Evolutionary conservation across 331 rosid genomes (phyloP).

Genomic region (Malus hybrid): DNA sequence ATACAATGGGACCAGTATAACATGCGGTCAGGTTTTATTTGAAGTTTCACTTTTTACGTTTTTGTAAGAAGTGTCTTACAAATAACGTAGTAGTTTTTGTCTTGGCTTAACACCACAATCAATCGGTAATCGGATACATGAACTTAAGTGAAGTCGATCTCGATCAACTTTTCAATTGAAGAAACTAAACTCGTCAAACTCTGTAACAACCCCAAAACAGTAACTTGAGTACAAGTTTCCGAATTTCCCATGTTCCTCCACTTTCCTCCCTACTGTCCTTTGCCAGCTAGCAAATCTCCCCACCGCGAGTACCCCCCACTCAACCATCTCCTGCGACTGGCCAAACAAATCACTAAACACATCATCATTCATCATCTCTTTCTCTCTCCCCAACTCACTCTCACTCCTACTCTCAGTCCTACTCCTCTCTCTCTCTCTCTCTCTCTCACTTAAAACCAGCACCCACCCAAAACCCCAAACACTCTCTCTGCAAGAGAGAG

Average conservation of each 20-base stretch:
- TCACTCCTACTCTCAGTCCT: no score
- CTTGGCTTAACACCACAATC: no score
- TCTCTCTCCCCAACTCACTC: no score
- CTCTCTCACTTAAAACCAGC: not conserved
- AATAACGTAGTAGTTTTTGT: no score
- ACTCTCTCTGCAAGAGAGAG: not conserved
- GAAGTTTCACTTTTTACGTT: no score
- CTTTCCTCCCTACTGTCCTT: not conserved
- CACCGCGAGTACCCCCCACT: not conserved
- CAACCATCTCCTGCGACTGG: not conserved
- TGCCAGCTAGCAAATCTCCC: not conserved
- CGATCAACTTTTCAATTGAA: no score
- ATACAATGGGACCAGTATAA: accelerated
- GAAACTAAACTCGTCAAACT: not conserved
- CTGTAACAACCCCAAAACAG: not conserved
- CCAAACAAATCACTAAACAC: not conserved
- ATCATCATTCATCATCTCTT: no score
- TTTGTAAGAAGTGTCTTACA: no score
- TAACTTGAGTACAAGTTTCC: not conserved
- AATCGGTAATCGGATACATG: not conserved
- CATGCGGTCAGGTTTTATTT: no score
- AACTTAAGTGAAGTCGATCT: not conserved
- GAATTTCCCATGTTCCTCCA: not conserved
- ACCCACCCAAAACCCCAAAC: not conserved
- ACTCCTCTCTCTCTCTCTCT: not conserved